These are phyloP conservation scores for Chaetomium strumarium DNA, from an alignment of 2,329 filamentous ascomycete genomes.

Conservation along the genomic window DNA sequence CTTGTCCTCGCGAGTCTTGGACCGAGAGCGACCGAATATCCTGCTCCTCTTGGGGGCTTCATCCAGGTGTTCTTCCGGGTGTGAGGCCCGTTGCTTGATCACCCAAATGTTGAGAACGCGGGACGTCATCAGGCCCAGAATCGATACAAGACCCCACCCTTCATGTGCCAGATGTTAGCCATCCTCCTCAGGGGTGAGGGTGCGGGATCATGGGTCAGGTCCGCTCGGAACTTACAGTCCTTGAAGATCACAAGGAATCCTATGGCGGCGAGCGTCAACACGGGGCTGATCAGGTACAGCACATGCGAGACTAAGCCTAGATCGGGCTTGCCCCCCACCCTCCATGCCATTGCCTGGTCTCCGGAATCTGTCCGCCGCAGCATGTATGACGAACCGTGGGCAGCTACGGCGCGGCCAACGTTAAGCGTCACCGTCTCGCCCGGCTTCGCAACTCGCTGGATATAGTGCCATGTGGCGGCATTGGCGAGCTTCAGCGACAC, in stretches of 20 bases:
- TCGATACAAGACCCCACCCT: conserved; percentile 44
- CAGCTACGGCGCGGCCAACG: conserved; percentile 46
- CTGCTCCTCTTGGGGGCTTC: background rate
- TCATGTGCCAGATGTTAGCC: background rate
- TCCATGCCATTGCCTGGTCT: conserved; percentile 27
- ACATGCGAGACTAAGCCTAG: conserved; percentile 44
- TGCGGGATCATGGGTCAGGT: background rate
- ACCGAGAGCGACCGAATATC: background rate
- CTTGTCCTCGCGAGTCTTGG: background rate
- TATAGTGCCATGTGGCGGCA: conserved; percentile 46
- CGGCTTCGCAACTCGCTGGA: conserved; percentile 50
- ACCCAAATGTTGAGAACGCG: conserved; percentile 52
- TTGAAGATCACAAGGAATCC: conserved; percentile 41
- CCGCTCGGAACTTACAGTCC: conserved; percentile 35
- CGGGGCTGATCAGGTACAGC: conserved; percentile 42
- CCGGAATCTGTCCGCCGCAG: conserved; percentile 27
- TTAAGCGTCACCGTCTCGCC: conserved; percentile 52
- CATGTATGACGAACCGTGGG: conserved; percentile 22
- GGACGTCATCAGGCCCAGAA: conserved; percentile 46
- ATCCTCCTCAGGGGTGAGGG: background rate
- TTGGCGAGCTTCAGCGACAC: conserved; percentile 39
- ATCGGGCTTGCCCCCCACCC: conserved; percentile 28
- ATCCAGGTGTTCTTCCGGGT: conserved; percentile 19
- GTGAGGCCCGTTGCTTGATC: conserved; percentile 43
- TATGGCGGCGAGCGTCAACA: conserved; percentile 41